Evolutionary conservation across 75 land plant species (phyloP), one percentile per base, ranked within the genome.

Genomic region (Picea sitchensis): DNA sequence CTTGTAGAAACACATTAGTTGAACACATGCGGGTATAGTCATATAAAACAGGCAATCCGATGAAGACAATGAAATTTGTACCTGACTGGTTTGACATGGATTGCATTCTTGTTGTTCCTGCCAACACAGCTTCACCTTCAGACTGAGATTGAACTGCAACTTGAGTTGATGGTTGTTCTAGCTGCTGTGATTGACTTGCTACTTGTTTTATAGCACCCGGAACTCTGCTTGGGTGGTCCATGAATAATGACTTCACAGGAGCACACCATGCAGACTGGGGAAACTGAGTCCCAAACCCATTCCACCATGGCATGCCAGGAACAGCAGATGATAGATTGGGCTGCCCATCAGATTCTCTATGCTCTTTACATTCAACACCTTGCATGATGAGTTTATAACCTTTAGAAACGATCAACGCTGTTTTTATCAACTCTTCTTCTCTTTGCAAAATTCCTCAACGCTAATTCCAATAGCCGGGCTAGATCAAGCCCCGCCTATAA

Each of bases 261-360:
- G 23, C 9, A 41, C 36, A 69, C 21, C 38, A 69, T 69, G 73
- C 44, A 69, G 73, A 11, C 47, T 69, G 73, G 18, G 73, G 51
- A 34, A 69, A 20, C 41, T 69, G 73, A 69, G 73, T 41, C 41
- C 73, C 73, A 69, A 18, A 69, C 20, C 73, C 47, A 69, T 69
- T 69, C 73, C 73, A 69, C 73, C 73, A 69, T 38, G n/a, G 51
- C 54, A 69, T 69, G 21, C 23, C 54, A 69, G 41, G 51, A 18
- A 47, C 73, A 69, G 73, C 38, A 18, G 73, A 36, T 7, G 54
- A 21, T 41, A 69, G 11, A 69, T 41, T 69, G n/a, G 73, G 73
- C 47, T 69, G 73, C 73, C 73, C 73, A 4, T 69, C 73, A 41
- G 73, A 18, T 51, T 51, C 54, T 51, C 54, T 69, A n/a, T 69